Base-by-base conservation (phyloP, 108 stramenopile genomes). In the Aurantiochytrium sp. region DNA sequence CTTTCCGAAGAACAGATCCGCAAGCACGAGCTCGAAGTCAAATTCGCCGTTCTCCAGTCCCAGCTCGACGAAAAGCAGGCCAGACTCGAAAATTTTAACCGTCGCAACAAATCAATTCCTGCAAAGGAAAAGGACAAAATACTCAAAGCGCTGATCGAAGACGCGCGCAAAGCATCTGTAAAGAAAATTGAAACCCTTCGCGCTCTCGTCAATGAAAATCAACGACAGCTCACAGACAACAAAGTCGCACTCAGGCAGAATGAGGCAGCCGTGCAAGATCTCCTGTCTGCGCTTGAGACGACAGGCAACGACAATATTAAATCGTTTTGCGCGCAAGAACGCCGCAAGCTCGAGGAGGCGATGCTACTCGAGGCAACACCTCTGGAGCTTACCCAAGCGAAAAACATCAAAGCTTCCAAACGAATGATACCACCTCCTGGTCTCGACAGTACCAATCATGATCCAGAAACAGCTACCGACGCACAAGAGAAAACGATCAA, bases 31-130 rank as follows among this genome's bases (percentile, higher is more conserved):
- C 76, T 83, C 51, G 49, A 83, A 35, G 76, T 83, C n/a, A 21
- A 83, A 55, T 53, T 45, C 4, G 45, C 45, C 14, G 51, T 83
- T 53, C 28, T 83, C n/a, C 12, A 21, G 25, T 53, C 49, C 10
- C 76, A 83, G 76, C 23, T 83, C 28, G 76, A 83, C 12, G 76
- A 83, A 53, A 83, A 83, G 76, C 49, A 53, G 10, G 76, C 76
- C 12, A 3, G 1, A 0, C 76, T 83, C 28, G 76, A 83, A 12
- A 12, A 25, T 12, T 12, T 47, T 8, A 43, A 53, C 19, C 19
- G 28, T 8, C 76, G 76, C 64, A 69, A 69, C 10, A 8, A 16
- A 14, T 0, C 64, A 8, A 18, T 23, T 12, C 10, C 35, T 0
- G 42, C 64, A 10, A 14, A 23, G 0, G 42, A 69, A 8, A 28